Evolutionary conservation across 495 filamentous ascomycete genomes (phyloP), one percentile per base, ranked within the genome.

Genomic region (Penicillium taxi): DNA sequence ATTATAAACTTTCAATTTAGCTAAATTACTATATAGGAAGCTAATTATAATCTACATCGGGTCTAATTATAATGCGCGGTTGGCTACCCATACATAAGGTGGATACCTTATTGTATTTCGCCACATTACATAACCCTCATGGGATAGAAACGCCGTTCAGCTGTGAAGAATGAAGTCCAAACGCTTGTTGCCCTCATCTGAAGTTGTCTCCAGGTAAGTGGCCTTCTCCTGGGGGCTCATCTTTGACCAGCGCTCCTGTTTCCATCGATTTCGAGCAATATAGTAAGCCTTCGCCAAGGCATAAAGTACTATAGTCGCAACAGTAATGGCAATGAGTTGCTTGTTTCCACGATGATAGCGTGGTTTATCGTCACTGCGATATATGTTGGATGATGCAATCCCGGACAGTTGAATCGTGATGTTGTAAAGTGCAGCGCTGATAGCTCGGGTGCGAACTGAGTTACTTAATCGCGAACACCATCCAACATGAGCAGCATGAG

Each of bases 391-490:
- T 0, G 60, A 56, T 12, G 77, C 71, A 17, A 81, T 75, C 18
- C 59, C 69, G 6, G 67, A 68, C 7, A 55, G 31, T 30, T 73
- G 68, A 9, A 65, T 58, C 28, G 45, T 56, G 59, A 73, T 72
- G 49, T 76, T 76, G 51, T 77, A 80, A 33, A 71, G 52, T 4
- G 75, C 74, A 0, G 70, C 72, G 0, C 72, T 73, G 6, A 80
- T 67, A 0, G 77, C 74, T 1, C 76, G 57, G 0, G 71, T 63
- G 4, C 74, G 62, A 9, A 80, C 76, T 4, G 69, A 61, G 25
- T 77, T 76, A 1, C 70, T 69, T 44, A 78, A 77, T 6, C 77
- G 65, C 9, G 59, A 64, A 9, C 55, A 66, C 55, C 58, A 62
- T 11, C 40, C 51, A 5, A 61, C 63, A 37, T 63, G 59, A n/a